phyloP scores from a whole-genome alignment of 306 rosid species.

The Hippophae rhamnoides region DNA sequence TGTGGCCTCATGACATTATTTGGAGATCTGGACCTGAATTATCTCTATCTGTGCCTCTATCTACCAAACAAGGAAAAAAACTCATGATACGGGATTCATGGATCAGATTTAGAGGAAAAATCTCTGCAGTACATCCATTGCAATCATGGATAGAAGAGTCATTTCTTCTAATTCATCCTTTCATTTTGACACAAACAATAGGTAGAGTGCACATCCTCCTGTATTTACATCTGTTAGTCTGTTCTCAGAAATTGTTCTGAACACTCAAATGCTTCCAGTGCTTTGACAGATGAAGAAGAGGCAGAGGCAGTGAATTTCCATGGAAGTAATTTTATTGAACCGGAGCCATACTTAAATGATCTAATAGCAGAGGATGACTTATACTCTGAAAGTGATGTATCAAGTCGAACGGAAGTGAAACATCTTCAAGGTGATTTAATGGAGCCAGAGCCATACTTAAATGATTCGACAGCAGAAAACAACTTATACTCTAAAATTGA shows the following conservation, averaged over 20 bases:
- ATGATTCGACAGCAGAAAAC: slow-evolving; percentile 27
- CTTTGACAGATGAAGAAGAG: slow-evolving; percentile 83
- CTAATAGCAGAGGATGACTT: slow-evolving; percentile 27
- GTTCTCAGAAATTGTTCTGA: slow-evolving; percentile 61
- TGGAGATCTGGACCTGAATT: slow-evolving; percentile 95
- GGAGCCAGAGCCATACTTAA: slow-evolving; percentile 25
- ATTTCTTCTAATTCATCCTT: slow-evolving; percentile 42
- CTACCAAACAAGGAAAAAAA: slow-evolving; percentile 28
- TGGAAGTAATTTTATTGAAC: slow-evolving; percentile 37
- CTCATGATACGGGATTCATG: slow-evolving; percentile 71
- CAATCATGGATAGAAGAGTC: slow-evolving; percentile 58
- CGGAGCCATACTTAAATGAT: slow-evolving; percentile 22
- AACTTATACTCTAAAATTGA: slow-evolving; percentile 28
- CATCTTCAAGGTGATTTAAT: slow-evolving; percentile 34
- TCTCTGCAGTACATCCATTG: slow-evolving; percentile 36
- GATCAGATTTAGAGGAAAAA: slow-evolving; percentile 45
- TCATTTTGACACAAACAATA: slow-evolving; percentile 29
- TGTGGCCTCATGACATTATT: slow-evolving; percentile 41
- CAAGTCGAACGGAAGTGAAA: slow-evolving; percentile 16
- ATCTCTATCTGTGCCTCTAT: slow-evolving; percentile 63
- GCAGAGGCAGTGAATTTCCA: slow-evolving; percentile 31
- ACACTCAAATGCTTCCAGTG: slow-evolving; percentile 99
- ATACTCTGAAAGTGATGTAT: slow-evolving; percentile 24
- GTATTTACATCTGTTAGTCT: slow-evolving; percentile 21
- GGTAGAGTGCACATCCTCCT: slow-evolving; percentile 49